Percentiles rank a stretch among this genome's conserved stretches.
phyloP scores from a whole-genome alignment of 495 filamentous ascomycete species.

The Penicillium egyptiacum region DNA sequence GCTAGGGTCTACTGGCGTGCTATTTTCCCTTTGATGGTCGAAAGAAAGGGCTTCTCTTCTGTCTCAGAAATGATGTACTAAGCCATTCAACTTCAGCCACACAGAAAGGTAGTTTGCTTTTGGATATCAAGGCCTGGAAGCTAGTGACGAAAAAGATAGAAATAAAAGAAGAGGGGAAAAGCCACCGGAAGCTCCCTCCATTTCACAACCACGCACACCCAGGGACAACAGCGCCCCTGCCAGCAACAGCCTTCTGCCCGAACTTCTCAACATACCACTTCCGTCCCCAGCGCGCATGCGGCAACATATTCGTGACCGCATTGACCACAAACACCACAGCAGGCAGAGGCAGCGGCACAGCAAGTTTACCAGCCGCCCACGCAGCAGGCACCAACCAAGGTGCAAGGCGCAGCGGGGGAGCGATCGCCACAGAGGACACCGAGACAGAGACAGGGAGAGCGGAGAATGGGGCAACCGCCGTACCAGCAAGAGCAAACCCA shows the following conservation, averaged over 20 bases:
- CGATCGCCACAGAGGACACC: constrained; percentile 7
- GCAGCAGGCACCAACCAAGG: constrained; percentile 60
- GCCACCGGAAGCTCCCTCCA: not conserved
- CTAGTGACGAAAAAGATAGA: not conserved
- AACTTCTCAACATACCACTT: constrained; percentile 89
- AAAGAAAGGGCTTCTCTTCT: too few species aligned
- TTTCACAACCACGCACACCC: constrained; percentile 53
- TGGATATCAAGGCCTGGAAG: not conserved
- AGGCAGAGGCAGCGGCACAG: constrained; percentile 52
- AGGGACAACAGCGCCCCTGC: constrained; percentile 80
- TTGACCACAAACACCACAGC: constrained; percentile 81
- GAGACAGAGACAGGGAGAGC: constrained; percentile 2
- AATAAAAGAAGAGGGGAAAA: not conserved
- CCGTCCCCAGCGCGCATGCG: constrained; percentile 77
- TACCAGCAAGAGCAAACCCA: constrained; percentile 75
- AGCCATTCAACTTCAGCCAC: too few species aligned
- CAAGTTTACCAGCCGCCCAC: constrained; percentile 32
- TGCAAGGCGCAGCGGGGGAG: constrained; percentile 31
- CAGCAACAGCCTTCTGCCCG: constrained; percentile 71
- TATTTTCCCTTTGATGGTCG: too few species aligned
- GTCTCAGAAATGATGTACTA: too few species aligned
- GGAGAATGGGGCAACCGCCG: constrained; percentile 29
- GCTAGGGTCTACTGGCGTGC: too few species aligned
- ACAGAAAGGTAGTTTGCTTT: too few species aligned
- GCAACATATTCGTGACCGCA: constrained; percentile 86